A percentile compares a stretch with the other conserved stretches of the same genome.
Conservation (phyloP, 257 asterid genomes). For the Solanum pimpinellifolium region DNA sequence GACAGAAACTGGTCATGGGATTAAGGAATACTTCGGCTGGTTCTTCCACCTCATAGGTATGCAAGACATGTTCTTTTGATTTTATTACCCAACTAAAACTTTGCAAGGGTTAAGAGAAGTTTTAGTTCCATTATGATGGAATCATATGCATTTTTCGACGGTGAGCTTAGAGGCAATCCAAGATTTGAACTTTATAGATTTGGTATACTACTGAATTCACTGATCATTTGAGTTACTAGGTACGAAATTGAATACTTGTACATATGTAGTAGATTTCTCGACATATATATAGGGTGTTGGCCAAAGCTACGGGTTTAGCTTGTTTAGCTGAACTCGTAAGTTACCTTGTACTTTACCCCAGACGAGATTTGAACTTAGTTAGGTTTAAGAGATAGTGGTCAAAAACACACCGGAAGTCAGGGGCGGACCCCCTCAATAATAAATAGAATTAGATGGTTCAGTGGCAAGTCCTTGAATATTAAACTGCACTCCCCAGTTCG, state of each 20-base stretch:
- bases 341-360: not conserved
- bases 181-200: not conserved
- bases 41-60: not conserved
- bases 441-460: too few relatives aligned
- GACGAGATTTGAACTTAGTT: not conserved
- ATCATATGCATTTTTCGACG: not conserved
- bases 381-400: not conserved
- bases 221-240: not conserved
- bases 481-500: too few relatives aligned
- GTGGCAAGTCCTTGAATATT: too few relatives aligned
- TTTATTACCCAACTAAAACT: not conserved
- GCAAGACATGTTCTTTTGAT: not conserved
- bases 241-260: not conserved
- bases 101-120: not conserved
- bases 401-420: not conserved
- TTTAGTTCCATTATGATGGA: not conserved
- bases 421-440: too few relatives aligned
- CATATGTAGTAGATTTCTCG: not conserved
- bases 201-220: not conserved
- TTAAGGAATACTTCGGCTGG: conserved; percentile 31
- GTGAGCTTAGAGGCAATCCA: not conserved
- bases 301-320: not conserved
- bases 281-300: not conserved
- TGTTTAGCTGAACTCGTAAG: not conserved
- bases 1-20: conserved; percentile 51